These are phyloP conservation scores for Porcisia deanei DNA, from an alignment of 208 protist genomes.

Conservation along the genomic window DNA sequence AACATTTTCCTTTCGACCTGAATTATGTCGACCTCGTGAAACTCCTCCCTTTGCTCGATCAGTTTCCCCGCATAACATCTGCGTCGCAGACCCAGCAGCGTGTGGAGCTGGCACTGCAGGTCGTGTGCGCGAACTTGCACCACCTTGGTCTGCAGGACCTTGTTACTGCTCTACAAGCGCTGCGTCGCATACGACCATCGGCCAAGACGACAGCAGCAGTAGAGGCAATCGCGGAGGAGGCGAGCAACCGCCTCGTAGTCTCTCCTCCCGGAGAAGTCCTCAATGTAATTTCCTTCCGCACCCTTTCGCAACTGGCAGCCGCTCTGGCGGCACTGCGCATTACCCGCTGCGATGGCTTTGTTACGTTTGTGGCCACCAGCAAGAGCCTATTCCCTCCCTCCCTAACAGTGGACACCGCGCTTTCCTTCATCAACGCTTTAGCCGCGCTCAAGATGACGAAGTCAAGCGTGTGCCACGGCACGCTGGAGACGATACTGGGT, in stretches of 20 bases:
- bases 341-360: conserved; percentile 52
- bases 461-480: conserved; percentile 20
- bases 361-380: conserved; percentile 34
- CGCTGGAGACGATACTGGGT: conserved; percentile 15
- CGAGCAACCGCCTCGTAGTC: conserved; percentile 23
- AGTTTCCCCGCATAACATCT: conserved; percentile 14
- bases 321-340: conserved; percentile 59
- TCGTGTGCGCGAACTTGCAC: conserved; percentile 8
- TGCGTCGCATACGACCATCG: conserved; percentile 46
- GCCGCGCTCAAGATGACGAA: conserved; percentile 22
- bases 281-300: conserved; percentile 32
- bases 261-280: not conserved
- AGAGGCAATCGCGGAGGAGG: conserved; percentile 24
- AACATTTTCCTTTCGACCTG: conserved; percentile 27
- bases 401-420: conserved; percentile 41
- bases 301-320: conserved; percentile 52
- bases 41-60: conserved; percentile 45
- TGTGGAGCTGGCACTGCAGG: conserved; percentile 20
- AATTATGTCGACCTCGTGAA: conserved; percentile 33
- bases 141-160: conserved; percentile 31
- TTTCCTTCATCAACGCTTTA: conserved; percentile 53
- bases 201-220: conserved; percentile 30
- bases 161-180: conserved; percentile 49
- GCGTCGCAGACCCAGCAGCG: conserved; percentile 10
- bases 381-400: conserved; percentile 15